A percentile compares a stretch with the other conserved stretches of the same genome.
These are phyloP conservation scores for Cyberlindnera euphorbiae DNA, from an alignment of 805 yeast species.

Conservation along the genomic window DNA sequence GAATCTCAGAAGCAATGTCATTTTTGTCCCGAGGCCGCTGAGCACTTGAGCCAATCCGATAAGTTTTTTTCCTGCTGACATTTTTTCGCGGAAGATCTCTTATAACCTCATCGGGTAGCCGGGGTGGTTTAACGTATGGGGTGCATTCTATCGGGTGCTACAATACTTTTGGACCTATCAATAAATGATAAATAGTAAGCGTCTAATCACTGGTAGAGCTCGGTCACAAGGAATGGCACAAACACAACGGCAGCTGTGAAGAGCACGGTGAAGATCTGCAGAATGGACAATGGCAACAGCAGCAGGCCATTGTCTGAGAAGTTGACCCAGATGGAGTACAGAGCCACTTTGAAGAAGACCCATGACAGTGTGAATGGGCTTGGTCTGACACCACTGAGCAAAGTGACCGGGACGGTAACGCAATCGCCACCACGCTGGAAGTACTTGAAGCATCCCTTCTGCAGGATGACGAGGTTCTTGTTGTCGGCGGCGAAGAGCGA, in stretches of 20 bases:
- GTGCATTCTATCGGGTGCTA: no score
- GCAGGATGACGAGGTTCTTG: constrained; percentile 60
- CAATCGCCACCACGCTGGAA: constrained; percentile 82
- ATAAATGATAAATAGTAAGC: no score
- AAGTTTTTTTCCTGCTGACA: constrained; percentile 11
- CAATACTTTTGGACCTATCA: no score
- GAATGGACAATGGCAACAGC: constrained; percentile 66
- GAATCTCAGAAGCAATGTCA: not conserved
- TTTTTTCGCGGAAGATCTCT: constrained; percentile 1
- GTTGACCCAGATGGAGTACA: constrained; percentile 73
- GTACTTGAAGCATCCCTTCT: constrained; percentile 84
- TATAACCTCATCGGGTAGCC: no score
- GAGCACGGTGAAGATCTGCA: constrained; percentile 63
- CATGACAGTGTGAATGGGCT: constrained; percentile 68
- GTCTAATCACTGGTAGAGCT: constrained; percentile 17
- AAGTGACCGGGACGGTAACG: constrained; percentile 71
- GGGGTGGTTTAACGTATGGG: not conserved
- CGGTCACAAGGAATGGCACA: constrained; percentile 59
- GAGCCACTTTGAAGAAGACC: constrained; percentile 89
- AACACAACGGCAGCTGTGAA: constrained; percentile 73
- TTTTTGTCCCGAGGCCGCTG: not conserved
- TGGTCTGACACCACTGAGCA: constrained; percentile 78
- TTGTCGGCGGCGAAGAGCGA: constrained; percentile 85
- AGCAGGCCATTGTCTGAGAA: constrained; percentile 57
- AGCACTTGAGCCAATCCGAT: constrained; percentile 5